Base-by-base conservation (phyloP, 164 flowering plant species). In the Vitis riparia region DNA sequence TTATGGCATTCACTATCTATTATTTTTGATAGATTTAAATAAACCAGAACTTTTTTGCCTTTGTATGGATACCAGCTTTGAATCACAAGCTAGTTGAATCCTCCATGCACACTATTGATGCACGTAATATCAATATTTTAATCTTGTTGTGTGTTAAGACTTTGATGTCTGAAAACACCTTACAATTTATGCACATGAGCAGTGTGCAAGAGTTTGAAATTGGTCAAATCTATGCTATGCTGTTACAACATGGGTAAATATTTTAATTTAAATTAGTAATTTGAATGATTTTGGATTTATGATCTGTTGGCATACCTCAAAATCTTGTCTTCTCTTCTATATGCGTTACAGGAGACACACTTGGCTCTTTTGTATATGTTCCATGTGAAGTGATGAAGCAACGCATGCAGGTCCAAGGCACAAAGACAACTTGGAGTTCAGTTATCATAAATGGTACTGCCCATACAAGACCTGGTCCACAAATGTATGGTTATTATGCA, bases 341-440 rank as follows among this genome's bases (percentile, higher is more conserved):
- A 50, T 84, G 51, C 64, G 27, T 78, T 79, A 55, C 85, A 94
- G 98, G 98, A 69, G 98, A 94, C 79, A 88, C 98, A 63, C 91
- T 91, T 77, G 98, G 98, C 71, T 94, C 98, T 64, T 80, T 90
- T 80, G 74, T 94, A 37, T 94, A 90, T 76, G 98, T 94, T 68
- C 98, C 98, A 23, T 94, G 97, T 80, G 98, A 94, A 86, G 97
- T 94, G 80, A 84, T 94, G 75, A 94, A 94, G 82, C 98, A 89
- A 73, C 88, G 97, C n/a, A 94, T 94, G 98, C 98, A 94, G 79
- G 84, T 94, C 69, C 98, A 94, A 82, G 98, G 98, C 64, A 81
- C 97, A 63, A 79, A 68, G 76, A 66, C 79, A 17, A 84, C 93
- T 62, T 94, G 97, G 97, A 79, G 74, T 69, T 78, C 89, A 71